Evolutionary conservation across 2,329 filamentous ascomycete species (phyloP).

Genomic region (Lanzia echinophila): DNA sequence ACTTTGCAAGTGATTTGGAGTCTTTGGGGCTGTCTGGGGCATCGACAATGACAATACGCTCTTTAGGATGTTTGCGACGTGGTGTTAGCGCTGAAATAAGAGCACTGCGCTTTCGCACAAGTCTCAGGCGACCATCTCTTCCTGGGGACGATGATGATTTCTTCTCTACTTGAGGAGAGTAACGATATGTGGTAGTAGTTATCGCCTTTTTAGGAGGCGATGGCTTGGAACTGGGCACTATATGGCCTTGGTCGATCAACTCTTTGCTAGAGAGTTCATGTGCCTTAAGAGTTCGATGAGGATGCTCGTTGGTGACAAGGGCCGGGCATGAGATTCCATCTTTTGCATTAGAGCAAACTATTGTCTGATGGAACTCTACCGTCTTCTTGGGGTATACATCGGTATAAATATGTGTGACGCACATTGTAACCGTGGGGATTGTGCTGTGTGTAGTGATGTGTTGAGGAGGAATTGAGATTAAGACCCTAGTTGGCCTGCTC

Average conservation of each 20-base stretch:
- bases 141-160: conserved; percentile 14
- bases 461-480: neutral
- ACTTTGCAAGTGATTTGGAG: conserved; percentile 39
- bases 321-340: conserved; percentile 37
- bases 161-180: conserved; percentile 27
- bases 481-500: neutral
- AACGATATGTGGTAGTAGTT: conserved; percentile 24
- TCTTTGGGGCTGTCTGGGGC: conserved; percentile 38
- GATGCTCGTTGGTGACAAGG: conserved; percentile 37
- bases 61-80: conserved; percentile 30
- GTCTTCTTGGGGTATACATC: conserved; percentile 40
- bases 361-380: conserved; percentile 31
- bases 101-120: conserved; percentile 25
- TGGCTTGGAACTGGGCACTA: conserved; percentile 22
- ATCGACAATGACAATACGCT: conserved; percentile 41
- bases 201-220: conserved; percentile 27
- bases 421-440: conserved; percentile 38
- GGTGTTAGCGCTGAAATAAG: conserved; percentile 19
- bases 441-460: neutral
- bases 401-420: conserved; percentile 41
- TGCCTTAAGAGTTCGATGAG: conserved; percentile 31
- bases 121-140: conserved; percentile 33
- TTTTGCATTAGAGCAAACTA: conserved; percentile 36
- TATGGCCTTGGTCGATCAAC: conserved; percentile 9
- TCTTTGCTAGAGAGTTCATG: conserved; percentile 30